Percentiles rank a stretch among this genome's conserved stretches.
phyloP scores from a whole-genome alignment of 2,329 filamentous ascomycete species.

The Ophiostoma fasciatum region DNA sequence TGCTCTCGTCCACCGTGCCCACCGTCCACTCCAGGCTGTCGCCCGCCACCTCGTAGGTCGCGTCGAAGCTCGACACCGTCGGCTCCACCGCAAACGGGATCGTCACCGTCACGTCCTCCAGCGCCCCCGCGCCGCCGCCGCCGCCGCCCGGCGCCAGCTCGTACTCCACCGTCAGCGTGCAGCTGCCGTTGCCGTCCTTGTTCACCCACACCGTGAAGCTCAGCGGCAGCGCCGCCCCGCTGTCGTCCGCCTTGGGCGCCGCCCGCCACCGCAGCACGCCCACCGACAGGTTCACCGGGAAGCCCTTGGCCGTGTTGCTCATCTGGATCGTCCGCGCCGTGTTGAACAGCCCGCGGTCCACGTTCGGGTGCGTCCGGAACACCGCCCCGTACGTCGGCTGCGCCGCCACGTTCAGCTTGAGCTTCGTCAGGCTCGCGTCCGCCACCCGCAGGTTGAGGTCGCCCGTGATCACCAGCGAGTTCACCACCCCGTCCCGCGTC shows the following conservation, averaged over 20 bases:
- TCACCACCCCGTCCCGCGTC: constrained; percentile 74
- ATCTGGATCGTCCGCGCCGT: constrained; percentile 75
- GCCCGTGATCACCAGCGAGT: constrained; percentile 77
- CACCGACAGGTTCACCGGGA: constrained; percentile 88
- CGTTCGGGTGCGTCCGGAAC: constrained; percentile 92
- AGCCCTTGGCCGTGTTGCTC: constrained; percentile 73
- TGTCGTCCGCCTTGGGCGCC: constrained; percentile 64
- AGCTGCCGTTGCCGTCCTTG: constrained; percentile 64
- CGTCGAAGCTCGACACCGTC: constrained; percentile 81
- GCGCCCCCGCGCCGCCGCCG: too few relatives aligned
- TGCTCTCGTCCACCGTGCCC: constrained; percentile 69
- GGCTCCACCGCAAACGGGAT: constrained; percentile 87
- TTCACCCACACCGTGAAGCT: constrained; percentile 98
- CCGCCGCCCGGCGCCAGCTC: constrained; percentile 74
- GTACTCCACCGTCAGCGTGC: constrained; percentile 88
- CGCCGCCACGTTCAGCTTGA: constrained; percentile 70
- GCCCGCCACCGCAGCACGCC: constrained; percentile 89
- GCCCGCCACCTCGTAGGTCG: constrained; percentile 82
- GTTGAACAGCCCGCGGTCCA: constrained; percentile 79
- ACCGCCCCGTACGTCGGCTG: constrained; percentile 71
- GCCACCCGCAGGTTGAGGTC: constrained; percentile 84
- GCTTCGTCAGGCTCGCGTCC: constrained; percentile 76
- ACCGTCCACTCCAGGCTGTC: constrained; percentile 92
- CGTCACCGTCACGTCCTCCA: constrained; percentile 73
- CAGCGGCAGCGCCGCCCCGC: constrained; percentile 72